phyloP scores from a whole-genome alignment of 2,329 filamentous ascomycete genomes.

The Purpureocillium takamizusanense region DNA sequence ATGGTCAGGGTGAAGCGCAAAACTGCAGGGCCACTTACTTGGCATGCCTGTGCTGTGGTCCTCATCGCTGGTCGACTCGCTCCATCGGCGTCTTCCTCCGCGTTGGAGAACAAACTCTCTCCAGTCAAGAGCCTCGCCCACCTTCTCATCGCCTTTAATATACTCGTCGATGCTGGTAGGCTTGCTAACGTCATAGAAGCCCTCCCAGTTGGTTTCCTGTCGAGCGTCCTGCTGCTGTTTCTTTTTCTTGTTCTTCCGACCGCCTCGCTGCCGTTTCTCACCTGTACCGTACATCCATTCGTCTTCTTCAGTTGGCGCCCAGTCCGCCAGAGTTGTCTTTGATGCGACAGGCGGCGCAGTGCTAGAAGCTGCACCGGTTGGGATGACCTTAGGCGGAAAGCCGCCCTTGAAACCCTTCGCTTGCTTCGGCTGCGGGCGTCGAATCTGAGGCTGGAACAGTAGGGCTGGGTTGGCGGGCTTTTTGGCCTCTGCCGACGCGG shows the following conservation, averaged over 20 bases:
- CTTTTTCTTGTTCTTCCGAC: slow-evolving; percentile 71
- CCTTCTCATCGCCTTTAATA: slow-evolving; percentile 72
- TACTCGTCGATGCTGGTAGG: slow-evolving; percentile 84
- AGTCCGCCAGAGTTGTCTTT: slow-evolving; percentile 71
- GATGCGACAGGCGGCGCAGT: slow-evolving; percentile 23
- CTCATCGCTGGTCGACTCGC: slow-evolving; percentile 30
- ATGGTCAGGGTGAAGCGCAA: too few species aligned
- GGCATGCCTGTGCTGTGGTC: slow-evolving; percentile 15
- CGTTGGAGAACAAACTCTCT: slow-evolving; percentile 72
- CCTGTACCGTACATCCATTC: slow-evolving; percentile 60
- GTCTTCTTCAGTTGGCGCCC: slow-evolving; percentile 69
- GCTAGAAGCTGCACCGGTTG: slow-evolving; percentile 23
- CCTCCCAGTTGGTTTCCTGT: slow-evolving; percentile 74
- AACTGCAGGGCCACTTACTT: too few species aligned
- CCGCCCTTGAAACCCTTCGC: slow-evolving; percentile 47
- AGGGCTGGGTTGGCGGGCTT: slow-evolving; percentile 55
- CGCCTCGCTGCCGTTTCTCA: slow-evolving; percentile 65
- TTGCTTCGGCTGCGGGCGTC: slow-evolving; percentile 58
- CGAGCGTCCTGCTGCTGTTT: slow-evolving; percentile 52
- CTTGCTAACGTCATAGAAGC: slow-evolving; percentile 75
- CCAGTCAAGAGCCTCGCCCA: slow-evolving; percentile 75
- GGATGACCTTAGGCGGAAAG: slow-evolving; percentile 36
- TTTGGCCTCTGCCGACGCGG: slow-evolving; percentile 41
- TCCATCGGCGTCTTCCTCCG: slow-evolving; percentile 35
- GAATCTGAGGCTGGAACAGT: slow-evolving; percentile 73